These are phyloP conservation scores for Talaromyces marneffei DNA, from an alignment of 2,329 filamentous ascomycete genomes.

Conservation along the genomic window DNA sequence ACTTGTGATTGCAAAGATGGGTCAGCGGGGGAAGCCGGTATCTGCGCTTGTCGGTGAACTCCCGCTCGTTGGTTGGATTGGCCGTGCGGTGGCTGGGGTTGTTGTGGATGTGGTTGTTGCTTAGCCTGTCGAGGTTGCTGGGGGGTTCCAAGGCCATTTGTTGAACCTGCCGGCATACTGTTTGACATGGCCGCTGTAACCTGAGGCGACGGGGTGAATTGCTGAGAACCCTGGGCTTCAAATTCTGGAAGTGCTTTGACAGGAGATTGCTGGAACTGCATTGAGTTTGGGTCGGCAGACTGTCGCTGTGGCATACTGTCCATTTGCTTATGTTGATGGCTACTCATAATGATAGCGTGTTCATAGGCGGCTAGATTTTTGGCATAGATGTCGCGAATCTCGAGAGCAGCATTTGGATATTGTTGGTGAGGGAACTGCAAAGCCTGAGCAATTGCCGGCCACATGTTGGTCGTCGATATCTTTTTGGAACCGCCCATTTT, in stretches of 20 bases:
- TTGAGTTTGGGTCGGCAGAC: conserved; percentile 31
- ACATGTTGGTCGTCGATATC: conserved; percentile 63
- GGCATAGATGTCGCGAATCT: conserved; percentile 68
- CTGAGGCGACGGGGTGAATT: conserved; percentile 30
- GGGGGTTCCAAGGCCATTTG: conserved; percentile 39
- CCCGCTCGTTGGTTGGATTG: conserved; percentile 25
- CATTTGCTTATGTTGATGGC: conserved; percentile 39
- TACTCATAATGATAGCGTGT: conserved; percentile 38
- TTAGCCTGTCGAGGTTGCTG: conserved; percentile 32
- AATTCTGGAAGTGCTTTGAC: conserved; percentile 49
- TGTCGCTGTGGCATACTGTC: conserved; percentile 39
- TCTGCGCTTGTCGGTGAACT: conserved; percentile 30
- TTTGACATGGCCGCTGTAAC: conserved; percentile 26
- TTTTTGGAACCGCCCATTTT: conserved; percentile 72
- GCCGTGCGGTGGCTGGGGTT: conserved; percentile 7
- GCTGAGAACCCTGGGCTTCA: conserved; percentile 25
- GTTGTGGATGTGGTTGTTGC: conserved; percentile 18
- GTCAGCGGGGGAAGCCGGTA: conserved; percentile 27
- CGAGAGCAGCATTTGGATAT: conserved; percentile 59
- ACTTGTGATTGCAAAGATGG: conserved; percentile 23
- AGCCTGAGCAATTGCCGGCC: conserved; percentile 65
- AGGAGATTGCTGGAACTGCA: conserved; percentile 40
- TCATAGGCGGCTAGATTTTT: conserved; percentile 73
- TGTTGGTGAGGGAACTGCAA: conserved; percentile 58
- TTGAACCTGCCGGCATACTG: conserved; percentile 26